Percentiles rank a stretch among this genome's conserved stretches.
Conservation (phyloP, 2,329 filamentous ascomycete genomes). For the Apiospora hydei region DNA sequence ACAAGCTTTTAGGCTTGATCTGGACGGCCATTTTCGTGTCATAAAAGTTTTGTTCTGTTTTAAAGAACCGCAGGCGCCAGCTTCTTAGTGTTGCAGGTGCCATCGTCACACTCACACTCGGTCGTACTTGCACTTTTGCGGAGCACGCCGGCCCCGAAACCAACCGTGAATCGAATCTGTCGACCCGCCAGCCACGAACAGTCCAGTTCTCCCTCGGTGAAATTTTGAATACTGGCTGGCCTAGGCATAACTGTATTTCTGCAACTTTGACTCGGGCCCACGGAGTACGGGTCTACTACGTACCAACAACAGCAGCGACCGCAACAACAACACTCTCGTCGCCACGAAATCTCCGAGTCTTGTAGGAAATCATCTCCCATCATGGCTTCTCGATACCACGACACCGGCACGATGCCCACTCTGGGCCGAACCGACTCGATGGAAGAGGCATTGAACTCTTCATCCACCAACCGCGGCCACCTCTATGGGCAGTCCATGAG, state of each 20-base stretch:
- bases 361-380: neutral
- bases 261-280: neutral
- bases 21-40: neutral
- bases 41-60: neutral
- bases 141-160: neutral
- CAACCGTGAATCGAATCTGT: neutral
- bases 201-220: neutral
- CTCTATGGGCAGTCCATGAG: slow-evolving; percentile 26
- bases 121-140: neutral
- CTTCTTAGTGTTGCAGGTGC: neutral
- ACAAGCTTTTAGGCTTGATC: slow-evolving; percentile 12
- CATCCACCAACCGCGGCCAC: neutral
- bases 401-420: neutral
- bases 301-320: neutral
- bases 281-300: neutral
- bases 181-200: neutral
- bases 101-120: slow-evolving; percentile 14
- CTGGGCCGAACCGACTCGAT: slow-evolving; percentile 25
- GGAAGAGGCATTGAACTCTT: slow-evolving; percentile 19
- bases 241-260: neutral
- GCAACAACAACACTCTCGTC: neutral
- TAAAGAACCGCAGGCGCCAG: neutral
- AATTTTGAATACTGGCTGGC: neutral
- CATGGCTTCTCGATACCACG: slow-evolving; percentile 13
- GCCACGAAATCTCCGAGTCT: neutral